Conservation (phyloP, 768 basidiomycete species). For the Phallus indusiatus region DNA sequence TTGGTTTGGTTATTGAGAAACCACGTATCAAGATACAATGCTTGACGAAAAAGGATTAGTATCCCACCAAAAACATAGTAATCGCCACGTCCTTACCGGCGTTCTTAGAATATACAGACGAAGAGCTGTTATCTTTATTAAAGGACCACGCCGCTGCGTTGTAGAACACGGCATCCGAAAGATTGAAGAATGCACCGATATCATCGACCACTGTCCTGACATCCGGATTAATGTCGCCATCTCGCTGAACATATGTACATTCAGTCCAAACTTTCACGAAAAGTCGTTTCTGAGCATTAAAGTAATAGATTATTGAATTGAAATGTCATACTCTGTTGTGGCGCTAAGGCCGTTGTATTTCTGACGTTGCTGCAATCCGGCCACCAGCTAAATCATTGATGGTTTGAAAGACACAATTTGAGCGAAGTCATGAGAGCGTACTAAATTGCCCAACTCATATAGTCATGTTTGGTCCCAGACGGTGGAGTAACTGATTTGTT, state of each 20-base stretch:
- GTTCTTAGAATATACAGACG: conserved; percentile 34
- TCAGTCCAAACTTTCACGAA: conserved; percentile 27
- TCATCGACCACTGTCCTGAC: conserved; percentile 32
- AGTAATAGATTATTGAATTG: background rate
- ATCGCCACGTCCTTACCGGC: conserved; percentile 30
- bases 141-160: conserved; percentile 36
- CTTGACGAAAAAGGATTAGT: background rate
- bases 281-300: background rate
- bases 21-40: conserved; percentile 30
- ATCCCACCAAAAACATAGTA: background rate
- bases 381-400: background rate
- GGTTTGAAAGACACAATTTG: background rate
- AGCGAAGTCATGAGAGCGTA: conserved; percentile 21
- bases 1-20: conserved; percentile 34
- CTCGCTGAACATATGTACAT: conserved; percentile 38
- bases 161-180: conserved; percentile 34
- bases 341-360: background rate
- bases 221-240: conserved; percentile 50
- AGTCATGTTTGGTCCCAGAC: conserved; percentile 44
- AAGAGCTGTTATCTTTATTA: conserved; percentile 14
- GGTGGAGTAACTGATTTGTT: conserved; percentile 26
- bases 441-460: conserved; percentile 67
- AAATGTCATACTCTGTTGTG: background rate
- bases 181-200: conserved; percentile 13
- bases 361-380: background rate